A percentile compares a stretch with the other conserved stretches of the same genome.
phyloP scores from a whole-genome alignment of 2,329 filamentous ascomycete genomes.

The Ophiostoma quercus region DNA sequence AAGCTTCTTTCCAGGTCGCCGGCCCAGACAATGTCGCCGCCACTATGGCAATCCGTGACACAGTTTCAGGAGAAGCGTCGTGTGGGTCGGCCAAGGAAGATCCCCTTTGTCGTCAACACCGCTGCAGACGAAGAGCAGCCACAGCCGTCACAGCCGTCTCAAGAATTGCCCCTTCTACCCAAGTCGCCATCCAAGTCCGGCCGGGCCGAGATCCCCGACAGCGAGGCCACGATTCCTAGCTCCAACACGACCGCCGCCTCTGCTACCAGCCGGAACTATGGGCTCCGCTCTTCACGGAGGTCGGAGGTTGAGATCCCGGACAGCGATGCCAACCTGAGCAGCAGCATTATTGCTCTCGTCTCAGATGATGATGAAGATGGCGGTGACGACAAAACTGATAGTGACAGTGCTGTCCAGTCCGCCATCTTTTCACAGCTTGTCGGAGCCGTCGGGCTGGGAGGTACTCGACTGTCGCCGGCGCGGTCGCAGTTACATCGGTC shows the following conservation, averaged over 20 bases:
- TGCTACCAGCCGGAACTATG: not conserved
- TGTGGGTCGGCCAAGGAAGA: not conserved
- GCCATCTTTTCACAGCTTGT: not conserved
- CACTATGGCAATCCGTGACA: conserved; percentile 1
- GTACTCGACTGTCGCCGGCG: not conserved
- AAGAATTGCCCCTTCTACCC: not conserved
- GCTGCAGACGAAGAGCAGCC: not conserved
- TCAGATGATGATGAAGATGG: conserved; percentile 31
- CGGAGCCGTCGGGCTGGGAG: not conserved
- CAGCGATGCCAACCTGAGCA: conserved; percentile 27
- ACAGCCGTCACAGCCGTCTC: not conserved
- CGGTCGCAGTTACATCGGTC: not conserved
- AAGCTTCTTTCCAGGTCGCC: not conserved
- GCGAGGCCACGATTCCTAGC: conserved; percentile 7
- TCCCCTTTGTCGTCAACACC: no score
- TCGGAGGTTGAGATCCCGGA: conserved; percentile 17
- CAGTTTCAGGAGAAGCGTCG: not conserved
- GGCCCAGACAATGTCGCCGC: not conserved
- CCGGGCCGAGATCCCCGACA: conserved; percentile 17
- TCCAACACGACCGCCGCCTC: not conserved
- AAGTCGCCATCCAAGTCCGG: not conserved
- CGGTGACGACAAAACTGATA: not conserved
- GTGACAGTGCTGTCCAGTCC: not conserved
- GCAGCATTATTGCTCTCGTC: conserved; percentile 40
- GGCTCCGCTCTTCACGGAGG: not conserved